phyloP scores from a whole-genome alignment of 768 basidiomycete species.

The Agrocybe chaxingu region DNA sequence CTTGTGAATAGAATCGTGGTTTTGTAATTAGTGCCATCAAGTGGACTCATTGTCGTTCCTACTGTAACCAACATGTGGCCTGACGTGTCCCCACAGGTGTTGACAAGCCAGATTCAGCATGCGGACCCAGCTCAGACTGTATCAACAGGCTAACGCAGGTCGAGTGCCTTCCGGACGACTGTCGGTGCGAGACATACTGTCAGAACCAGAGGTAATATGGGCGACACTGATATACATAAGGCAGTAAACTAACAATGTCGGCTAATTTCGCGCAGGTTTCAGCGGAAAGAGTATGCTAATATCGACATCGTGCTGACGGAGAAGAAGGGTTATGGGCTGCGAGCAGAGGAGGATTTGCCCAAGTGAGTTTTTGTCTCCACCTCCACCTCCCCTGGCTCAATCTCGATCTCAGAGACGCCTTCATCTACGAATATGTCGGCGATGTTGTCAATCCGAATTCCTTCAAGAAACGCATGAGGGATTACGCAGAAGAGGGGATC shows the following conservation, averaged over 20 bases:
- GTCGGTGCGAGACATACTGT: constrained; percentile 77
- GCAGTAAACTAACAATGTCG: constrained; percentile 8
- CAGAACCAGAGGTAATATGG: constrained; percentile 85
- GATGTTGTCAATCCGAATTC: constrained; percentile 87
- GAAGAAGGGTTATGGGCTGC: constrained; percentile 92
- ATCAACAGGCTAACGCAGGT: constrained; percentile 97
- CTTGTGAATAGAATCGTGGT: constrained; percentile 18
- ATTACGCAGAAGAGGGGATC: constrained; percentile 91
- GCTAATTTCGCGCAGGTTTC: constrained; percentile 58
- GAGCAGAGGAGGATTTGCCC: constrained; percentile 65
- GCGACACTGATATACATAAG: constrained; percentile 4
- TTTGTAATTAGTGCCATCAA: constrained; percentile 1
- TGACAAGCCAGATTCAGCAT: constrained; percentile 65
- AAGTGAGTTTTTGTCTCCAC: constrained; percentile 44
- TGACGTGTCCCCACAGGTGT: constrained; percentile 40
- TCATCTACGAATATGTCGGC: constrained; percentile 98
- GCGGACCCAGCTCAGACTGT: constrained; percentile 87
- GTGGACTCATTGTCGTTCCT: not conserved
- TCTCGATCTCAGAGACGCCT: constrained; percentile 60
- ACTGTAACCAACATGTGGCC: constrained; percentile 18
- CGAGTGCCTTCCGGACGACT: constrained; percentile 90
- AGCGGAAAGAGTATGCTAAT: constrained; percentile 76
- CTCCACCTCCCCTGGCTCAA: constrained; percentile 6
- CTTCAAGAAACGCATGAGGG: constrained; percentile 92
- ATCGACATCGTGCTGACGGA: constrained; percentile 92